Evolutionary conservation across 768 basidiomycete species (phyloP).

Genomic region (Pleurotus tuoliensis): DNA sequence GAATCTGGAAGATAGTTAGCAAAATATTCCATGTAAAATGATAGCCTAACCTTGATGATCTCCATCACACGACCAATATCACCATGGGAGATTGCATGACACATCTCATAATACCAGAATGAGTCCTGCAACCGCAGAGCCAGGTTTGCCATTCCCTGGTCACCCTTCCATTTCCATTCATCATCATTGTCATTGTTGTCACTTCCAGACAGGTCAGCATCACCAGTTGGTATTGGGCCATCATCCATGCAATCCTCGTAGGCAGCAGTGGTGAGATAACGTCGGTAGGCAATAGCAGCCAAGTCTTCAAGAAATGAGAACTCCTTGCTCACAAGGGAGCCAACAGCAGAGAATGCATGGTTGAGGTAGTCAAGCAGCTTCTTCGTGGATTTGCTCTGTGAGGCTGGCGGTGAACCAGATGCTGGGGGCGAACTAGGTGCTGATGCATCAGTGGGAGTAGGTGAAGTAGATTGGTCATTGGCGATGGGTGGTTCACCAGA

Average conservation of each 20-base stretch:
- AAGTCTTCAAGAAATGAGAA: background rate
- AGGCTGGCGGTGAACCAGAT: too few relatives aligned
- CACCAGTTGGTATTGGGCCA: too few relatives aligned
- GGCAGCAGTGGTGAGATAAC: constrained; percentile 7
- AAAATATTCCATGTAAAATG: background rate
- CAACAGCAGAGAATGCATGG: background rate
- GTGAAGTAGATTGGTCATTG: too few relatives aligned
- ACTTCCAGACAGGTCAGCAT: background rate
- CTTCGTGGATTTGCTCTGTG: too few relatives aligned
- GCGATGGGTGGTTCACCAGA: too few relatives aligned
- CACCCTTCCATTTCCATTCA: constrained; percentile 12
- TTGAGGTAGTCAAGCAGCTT: background rate
- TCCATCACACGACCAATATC: constrained; percentile 25
- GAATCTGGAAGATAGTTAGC: background rate
- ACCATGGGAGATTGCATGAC: constrained; percentile 22
- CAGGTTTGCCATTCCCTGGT: constrained; percentile 18
- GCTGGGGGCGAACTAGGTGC: too few relatives aligned
- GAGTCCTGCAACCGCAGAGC: constrained; percentile 18
- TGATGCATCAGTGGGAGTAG: too few relatives aligned
- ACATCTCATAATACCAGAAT: constrained; percentile 17
- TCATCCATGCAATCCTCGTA: constrained; percentile 7
- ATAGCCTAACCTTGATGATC: constrained; percentile 20
- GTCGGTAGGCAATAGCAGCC: constrained; percentile 1
- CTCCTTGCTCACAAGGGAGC: background rate
- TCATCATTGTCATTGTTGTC: background rate